These are phyloP conservation scores for Bathelium albidoporum DNA, from an alignment of 495 filamentous ascomycete species.

Conservation along the genomic window DNA sequence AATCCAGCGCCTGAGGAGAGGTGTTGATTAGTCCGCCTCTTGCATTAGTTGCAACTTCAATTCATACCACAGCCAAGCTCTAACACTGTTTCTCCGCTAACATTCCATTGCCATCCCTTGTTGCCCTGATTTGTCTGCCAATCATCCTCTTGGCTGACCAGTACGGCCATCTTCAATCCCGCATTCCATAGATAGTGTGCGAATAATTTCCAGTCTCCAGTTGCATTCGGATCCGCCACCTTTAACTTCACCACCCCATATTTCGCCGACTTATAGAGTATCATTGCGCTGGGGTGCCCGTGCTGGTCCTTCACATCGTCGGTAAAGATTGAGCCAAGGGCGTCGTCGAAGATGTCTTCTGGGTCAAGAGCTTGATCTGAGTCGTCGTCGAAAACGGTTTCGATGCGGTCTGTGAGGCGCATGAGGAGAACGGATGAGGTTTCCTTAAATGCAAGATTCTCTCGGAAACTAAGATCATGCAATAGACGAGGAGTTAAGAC, in stretches of 20 bases:
- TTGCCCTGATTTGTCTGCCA: not conserved
- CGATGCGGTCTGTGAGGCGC: slow-evolving; percentile 13
- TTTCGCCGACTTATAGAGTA: slow-evolving; percentile 51
- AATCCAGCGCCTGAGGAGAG: slow-evolving; percentile 55
- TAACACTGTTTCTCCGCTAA: slow-evolving; percentile 42
- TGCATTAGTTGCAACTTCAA: not conserved
- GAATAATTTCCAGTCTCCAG: slow-evolving; percentile 55
- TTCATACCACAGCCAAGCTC: slow-evolving; percentile 52
- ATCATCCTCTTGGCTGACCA: slow-evolving; percentile 40
- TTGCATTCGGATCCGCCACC: slow-evolving; percentile 45
- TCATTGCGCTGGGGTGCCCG: slow-evolving; percentile 53
- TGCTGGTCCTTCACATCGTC: slow-evolving; percentile 66
- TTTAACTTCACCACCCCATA: slow-evolving; percentile 35
- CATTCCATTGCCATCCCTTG: slow-evolving; percentile 36
- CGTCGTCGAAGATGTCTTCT: slow-evolving; percentile 51
- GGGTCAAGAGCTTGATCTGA: slow-evolving; percentile 36
- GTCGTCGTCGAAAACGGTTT: slow-evolving; percentile 13
- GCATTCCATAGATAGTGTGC: slow-evolving; percentile 84
- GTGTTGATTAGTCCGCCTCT: slow-evolving; percentile 12
- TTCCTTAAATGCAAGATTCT: not conserved
- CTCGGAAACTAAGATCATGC: not conserved
- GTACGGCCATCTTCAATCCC: slow-evolving; percentile 59
- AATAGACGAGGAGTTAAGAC: not conserved
- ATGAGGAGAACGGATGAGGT: not conserved
- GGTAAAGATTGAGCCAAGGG: slow-evolving; percentile 62